Evolutionary conservation across 179 eudicot species (phyloP).

Genomic region (Beta corolliflora): DNA sequence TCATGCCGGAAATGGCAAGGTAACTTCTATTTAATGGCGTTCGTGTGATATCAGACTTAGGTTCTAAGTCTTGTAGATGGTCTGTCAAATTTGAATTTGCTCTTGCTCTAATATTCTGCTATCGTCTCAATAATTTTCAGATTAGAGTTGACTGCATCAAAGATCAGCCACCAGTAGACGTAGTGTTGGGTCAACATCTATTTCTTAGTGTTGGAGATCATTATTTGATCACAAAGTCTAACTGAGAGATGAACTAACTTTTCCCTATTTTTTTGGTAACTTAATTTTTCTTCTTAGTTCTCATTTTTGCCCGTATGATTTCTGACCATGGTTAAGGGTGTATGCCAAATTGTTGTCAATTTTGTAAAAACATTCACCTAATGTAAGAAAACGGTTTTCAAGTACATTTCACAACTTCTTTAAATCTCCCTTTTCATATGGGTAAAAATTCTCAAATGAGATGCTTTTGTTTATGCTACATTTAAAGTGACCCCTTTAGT

Average conservation of each 20-base stretch:
- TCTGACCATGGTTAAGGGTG: background rate
- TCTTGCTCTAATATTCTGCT: background rate
- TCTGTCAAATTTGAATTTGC: background rate
- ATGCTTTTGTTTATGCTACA: too few species aligned
- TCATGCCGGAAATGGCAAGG: conserved; percentile 80
- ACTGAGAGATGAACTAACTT: background rate
- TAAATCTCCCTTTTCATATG: too few species aligned
- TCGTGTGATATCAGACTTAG: background rate
- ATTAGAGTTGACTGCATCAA: conserved; percentile 65
- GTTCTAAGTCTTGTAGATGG: background rate
- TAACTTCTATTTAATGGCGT: background rate
- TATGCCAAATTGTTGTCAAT: background rate
- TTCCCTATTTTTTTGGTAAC: background rate
- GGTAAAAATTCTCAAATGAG: too few species aligned
- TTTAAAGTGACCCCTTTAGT: too few species aligned
- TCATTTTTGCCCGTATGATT: background rate
- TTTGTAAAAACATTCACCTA: background rate
- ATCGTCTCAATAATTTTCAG: conserved; percentile 31
- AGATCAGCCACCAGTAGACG: conserved; percentile 57
- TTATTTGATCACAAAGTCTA: conserved; percentile 37
- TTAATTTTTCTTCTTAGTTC: background rate
- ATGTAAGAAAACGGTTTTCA: background rate
- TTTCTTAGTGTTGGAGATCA: conserved; percentile 79
- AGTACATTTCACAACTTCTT: too few species aligned
- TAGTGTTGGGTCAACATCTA: conserved; percentile 55